Base-by-base conservation (phyloP, 208 protist genomes). In the Strigomonas galati region DNA sequence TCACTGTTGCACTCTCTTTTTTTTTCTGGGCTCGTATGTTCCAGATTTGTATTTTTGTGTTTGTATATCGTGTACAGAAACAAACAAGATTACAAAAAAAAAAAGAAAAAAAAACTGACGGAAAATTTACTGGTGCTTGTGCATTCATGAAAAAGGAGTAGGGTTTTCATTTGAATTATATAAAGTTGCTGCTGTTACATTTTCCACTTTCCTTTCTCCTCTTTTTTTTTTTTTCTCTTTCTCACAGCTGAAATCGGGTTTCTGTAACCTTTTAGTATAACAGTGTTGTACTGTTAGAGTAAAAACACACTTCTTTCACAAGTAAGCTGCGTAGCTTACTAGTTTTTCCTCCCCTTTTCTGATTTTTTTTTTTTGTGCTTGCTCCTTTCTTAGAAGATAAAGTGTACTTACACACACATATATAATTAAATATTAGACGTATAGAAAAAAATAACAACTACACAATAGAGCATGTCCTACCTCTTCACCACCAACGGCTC, bases 281-380 rank as follows among this genome's bases (percentile, higher is more conserved):
- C 35, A 27, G 24, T 57, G 46, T 49, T 46, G 61, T 14, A 10
- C 7, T 40, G 35, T 53, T 53, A 53, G 21, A 28, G 48, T 53
- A 58, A 58, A 58, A 6, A 37, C 21, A 37, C 48, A 48, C 37
- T 57, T 48, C 60, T n/a, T 30, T 48, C 52, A 55, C 54, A 27
- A 49, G 17, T 78, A 26, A 17, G 31, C 17, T 19, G 14, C 24
- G 26, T 66, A 49, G 23, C 46, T 66, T 53, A 15, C 46, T 70
- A 4, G 66, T 6, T 59, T 23, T 57, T 55, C 49, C 10, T 68
- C 2, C 57, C 63, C 48, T 54, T 64, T 72, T 77, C 17, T 57
- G 67, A 55, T 35, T 68, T 19, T 69, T 17, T 57, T 61, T 75
- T 64, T 46, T 44, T 49, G 19, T 0, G 3, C 49, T 56, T 12